Evolutionary conservation across 352 stramenopile genomes (phyloP), one percentile per base, ranked within the genome.

Genomic region (Peronospora belbahrii): DNA sequence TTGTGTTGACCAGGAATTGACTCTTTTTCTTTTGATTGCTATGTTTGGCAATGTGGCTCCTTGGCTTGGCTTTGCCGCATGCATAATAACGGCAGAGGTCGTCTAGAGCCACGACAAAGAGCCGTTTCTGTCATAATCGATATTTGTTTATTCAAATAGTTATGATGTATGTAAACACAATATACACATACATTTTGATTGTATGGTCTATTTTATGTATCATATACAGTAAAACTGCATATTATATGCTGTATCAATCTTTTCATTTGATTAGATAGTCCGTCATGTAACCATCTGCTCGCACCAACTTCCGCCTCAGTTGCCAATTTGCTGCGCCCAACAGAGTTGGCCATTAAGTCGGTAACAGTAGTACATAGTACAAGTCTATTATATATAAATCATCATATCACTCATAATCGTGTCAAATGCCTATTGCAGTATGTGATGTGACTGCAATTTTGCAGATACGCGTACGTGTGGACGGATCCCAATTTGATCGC

Each of bases 401-500:
- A 9, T 0, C 8, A 9, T 28, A 9, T 28, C 24, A 31, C n/a
- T n/a, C n/a, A n/a, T 28, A 10, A 9, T 0, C 8, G 24, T 28
- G 24, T 28, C 24, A 31, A 17, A 65, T 65, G 47, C 41, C 37
- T 40, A 40, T 88, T 15, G 58, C 51, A 15, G 44, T 85, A 14
- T 62, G 59, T 25, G 74, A 88, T 63, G 65, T 92, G 35, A 86
- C 75, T 25, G 69, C 74, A 19, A 67, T 92, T 38, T 45, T 88
- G 23, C 66, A 70, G 20, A 68, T 88, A 28, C 23, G 14, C 13
- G 65, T 89, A n/a, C 43, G 45, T 25, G 74, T 92, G 19, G 55
- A 74, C 17, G 65, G 70, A 30, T 85, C 76, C 32, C 74, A 87
- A 50, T 92, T 66, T 50, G 78, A 92, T 60, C 46, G 67, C 33